phyloP scores from a whole-genome alignment of 768 basidiomycete genomes.

The Trametes cinnabarina region DNA sequence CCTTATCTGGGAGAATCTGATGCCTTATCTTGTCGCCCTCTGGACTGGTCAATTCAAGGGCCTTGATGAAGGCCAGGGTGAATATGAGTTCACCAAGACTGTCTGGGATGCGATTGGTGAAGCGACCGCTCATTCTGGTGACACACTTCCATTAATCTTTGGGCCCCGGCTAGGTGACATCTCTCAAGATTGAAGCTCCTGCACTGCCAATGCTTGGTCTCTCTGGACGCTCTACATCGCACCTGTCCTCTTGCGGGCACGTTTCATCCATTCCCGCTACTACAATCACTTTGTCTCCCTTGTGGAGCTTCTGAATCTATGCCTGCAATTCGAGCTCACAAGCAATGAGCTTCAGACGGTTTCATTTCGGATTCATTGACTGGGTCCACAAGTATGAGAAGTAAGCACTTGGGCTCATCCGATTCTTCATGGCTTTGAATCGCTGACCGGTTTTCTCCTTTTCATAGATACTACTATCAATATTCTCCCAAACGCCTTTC shows the following conservation, averaged over 20 bases:
- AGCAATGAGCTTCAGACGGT: constrained; percentile 29
- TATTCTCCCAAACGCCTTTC: constrained; percentile 21
- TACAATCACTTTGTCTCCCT: constrained; percentile 44
- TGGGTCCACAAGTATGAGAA: constrained; percentile 42
- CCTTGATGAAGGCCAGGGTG: constrained; percentile 30
- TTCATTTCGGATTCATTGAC: constrained; percentile 31
- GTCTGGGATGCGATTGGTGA: constrained; percentile 45
- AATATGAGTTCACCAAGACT: constrained; percentile 26
- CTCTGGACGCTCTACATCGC: constrained; percentile 42
- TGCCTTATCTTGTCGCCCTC: constrained; percentile 39
- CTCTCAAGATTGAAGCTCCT: constrained; percentile 23
- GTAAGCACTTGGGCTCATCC: constrained; percentile 32
- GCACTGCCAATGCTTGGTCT: constrained; percentile 39
- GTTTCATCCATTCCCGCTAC: constrained; percentile 34
- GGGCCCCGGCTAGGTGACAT: constrained; percentile 36
- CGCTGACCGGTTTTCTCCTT: not conserved
- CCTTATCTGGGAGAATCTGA: constrained; percentile 43
- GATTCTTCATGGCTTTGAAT: not conserved
- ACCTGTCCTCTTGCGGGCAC: constrained; percentile 36
- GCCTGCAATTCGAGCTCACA: constrained; percentile 38
- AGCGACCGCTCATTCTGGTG: constrained; percentile 29
- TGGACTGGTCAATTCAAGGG: constrained; percentile 44
- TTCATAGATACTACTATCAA: constrained; percentile 31
- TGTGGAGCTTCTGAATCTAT: constrained; percentile 35
- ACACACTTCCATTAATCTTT: constrained; percentile 40